Conservation (phyloP, 2,329 filamentous ascomycete genomes). For the Penicillium sp. region DNA sequence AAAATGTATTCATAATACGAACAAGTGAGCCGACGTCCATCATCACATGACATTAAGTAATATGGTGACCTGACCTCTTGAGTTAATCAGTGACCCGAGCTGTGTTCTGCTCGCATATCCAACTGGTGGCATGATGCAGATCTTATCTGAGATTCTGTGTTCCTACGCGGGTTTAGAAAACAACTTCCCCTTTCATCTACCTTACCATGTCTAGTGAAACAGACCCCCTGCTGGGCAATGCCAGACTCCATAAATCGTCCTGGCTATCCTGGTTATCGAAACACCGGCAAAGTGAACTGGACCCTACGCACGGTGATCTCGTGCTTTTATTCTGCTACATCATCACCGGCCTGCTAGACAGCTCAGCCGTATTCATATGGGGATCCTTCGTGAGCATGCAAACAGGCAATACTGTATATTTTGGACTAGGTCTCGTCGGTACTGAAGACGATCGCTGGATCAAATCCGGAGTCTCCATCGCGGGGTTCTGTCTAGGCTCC, state of each 20-base stretch:
- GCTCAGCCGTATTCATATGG: conserved; percentile 72
- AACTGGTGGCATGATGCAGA: not conserved
- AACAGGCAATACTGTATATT: conserved; percentile 79
- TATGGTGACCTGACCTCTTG: too few relatives aligned
- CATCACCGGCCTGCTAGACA: conserved; percentile 75
- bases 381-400: conserved; percentile 83
- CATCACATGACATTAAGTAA: too few relatives aligned
- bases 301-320: conserved; percentile 63
- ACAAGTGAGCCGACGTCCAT: too few relatives aligned
- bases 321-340: conserved; percentile 70
- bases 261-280: not conserved
- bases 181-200: not conserved
- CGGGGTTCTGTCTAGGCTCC: conserved; percentile 69
- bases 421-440: conserved; percentile 65
- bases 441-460: conserved; percentile 61
- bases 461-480: conserved; percentile 69
- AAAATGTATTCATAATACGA: too few relatives aligned
- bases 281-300: conserved; percentile 46
- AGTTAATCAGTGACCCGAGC: too few relatives aligned
- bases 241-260: not conserved
- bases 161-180: not conserved
- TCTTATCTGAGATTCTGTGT: not conserved
- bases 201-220: conserved; percentile 10
- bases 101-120: too few relatives aligned
- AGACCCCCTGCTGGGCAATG: conserved; percentile 12